Percentiles rank a stretch among this genome's conserved stretches.
These are phyloP conservation scores for Phyllostachys edulis DNA, from an alignment of 176 grass and related monocot species.

Conservation along the genomic window DNA sequence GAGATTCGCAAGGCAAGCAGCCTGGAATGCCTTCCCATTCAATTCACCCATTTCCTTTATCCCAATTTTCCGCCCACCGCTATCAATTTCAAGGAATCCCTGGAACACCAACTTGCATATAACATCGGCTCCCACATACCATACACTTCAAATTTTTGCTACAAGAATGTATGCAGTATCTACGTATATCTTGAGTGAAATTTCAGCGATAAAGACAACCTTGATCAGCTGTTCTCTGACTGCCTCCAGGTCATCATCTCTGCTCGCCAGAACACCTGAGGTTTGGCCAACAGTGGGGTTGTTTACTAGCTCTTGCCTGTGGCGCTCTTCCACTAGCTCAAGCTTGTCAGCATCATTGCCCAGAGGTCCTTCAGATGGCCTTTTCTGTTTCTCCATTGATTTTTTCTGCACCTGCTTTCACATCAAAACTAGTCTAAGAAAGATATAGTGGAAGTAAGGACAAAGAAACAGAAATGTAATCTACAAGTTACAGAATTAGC, in stretches of 20 bases:
- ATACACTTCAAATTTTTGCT: neutral
- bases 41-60: constrained; percentile 52
- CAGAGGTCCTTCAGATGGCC: too few relatives aligned
- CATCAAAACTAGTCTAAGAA: too few relatives aligned
- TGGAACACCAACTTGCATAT: constrained; percentile 6
- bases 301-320: neutral
- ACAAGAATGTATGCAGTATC: neutral
- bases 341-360: neutral
- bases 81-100: constrained; percentile 25
- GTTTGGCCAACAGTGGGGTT: neutral
- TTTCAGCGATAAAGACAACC: constrained; percentile 2
- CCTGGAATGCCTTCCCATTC: constrained; percentile 29
- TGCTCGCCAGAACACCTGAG: neutral
- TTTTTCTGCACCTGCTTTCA: too few relatives aligned
- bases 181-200: neutral
- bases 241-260: constrained; percentile 14
- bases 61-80: constrained; percentile 18
- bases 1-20: constrained; percentile 26
- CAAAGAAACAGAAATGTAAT: too few relatives aligned
- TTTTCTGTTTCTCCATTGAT: too few relatives aligned
- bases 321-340: neutral
- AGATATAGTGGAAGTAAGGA: too few relatives aligned
- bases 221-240: constrained; percentile 37
- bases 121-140: neutral
- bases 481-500: too few relatives aligned